Conservation (phyloP, 2,329 filamentous ascomycete species). For the Thelonectria olida region DNA sequence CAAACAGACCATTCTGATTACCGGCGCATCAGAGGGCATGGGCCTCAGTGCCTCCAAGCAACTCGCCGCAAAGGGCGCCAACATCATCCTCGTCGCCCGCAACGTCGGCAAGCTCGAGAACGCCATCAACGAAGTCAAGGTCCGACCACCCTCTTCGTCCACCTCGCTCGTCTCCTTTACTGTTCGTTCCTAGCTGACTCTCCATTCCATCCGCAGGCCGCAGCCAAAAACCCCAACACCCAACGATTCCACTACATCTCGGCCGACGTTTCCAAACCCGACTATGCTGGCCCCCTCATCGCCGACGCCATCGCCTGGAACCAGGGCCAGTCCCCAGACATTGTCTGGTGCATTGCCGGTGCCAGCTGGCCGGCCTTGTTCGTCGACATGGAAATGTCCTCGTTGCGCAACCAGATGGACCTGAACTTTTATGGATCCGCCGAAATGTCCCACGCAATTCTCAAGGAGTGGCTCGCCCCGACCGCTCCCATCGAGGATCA, state of each 20-base stretch:
- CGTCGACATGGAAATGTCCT: conserved; percentile 74
- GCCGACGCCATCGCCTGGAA: conserved; percentile 83
- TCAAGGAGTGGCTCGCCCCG: conserved; percentile 76
- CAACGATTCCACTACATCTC: conserved; percentile 88
- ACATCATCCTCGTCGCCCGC: conserved; percentile 85
- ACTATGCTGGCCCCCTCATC: conserved; percentile 76
- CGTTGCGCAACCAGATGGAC: conserved; percentile 83
- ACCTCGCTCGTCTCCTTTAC: not conserved
- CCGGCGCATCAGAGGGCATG: conserved; percentile 93
- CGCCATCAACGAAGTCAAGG: conserved; percentile 73
- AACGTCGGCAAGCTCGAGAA: conserved; percentile 77
- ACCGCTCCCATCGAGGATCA: conserved; percentile 53
- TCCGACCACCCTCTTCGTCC: conserved; percentile 43
- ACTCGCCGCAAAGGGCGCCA: conserved; percentile 84
- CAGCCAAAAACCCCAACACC: conserved; percentile 68
- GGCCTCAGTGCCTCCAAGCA: conserved; percentile 79
- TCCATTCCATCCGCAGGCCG: conserved; percentile 55
- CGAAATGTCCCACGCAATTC: conserved; percentile 84
- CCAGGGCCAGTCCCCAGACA: conserved; percentile 74
- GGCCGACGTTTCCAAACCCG: conserved; percentile 78
- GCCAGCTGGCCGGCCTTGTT: conserved; percentile 79
- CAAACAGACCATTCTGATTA: conserved; percentile 79
- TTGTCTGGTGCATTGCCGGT: conserved; percentile 93
- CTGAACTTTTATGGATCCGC: conserved; percentile 89
- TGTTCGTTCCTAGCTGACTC: conserved; percentile 1